A percentile compares a stretch with the other conserved stretches of the same genome.
phyloP scores from a whole-genome alignment of 2,329 filamentous ascomycete genomes.

The Chrysoporthe puriensis region DNA sequence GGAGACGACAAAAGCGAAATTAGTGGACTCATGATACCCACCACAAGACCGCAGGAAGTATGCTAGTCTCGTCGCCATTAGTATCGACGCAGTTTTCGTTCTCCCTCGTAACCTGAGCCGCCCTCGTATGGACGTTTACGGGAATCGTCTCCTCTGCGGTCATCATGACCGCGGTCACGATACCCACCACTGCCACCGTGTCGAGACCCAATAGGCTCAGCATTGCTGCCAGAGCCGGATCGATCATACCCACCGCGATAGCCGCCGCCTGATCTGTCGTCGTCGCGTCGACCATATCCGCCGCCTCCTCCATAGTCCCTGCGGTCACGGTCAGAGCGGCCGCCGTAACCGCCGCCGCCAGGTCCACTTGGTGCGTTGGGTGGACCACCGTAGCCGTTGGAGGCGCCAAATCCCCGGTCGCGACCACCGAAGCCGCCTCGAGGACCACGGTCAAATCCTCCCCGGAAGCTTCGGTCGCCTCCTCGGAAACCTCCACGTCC shows the following conservation, averaged over 20 bases:
- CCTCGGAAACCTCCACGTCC: slow-evolving; percentile 48
- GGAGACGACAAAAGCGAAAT: slow-evolving; percentile 31
- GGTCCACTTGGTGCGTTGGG: slow-evolving; percentile 65
- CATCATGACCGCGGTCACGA: slow-evolving; percentile 53
- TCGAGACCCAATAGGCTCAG: slow-evolving; percentile 30
- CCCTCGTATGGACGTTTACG: slow-evolving; percentile 76
- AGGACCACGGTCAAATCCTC: slow-evolving; percentile 61
- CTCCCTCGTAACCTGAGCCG: slow-evolving; percentile 75
- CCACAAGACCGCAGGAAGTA: slow-evolving; percentile 45
- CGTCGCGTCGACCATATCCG: slow-evolving; percentile 38
- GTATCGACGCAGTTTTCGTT: slow-evolving; percentile 67
- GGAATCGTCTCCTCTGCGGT: slow-evolving; percentile 54
- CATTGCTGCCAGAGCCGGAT: slow-evolving; percentile 59
- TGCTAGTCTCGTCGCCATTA: slow-evolving; percentile 45
- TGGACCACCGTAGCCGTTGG: slow-evolving; percentile 40
- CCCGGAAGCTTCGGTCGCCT: slow-evolving; percentile 45
- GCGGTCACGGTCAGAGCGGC: slow-evolving; percentile 39
- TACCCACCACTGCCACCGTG: slow-evolving; percentile 51
- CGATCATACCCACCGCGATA: slow-evolving; percentile 44
- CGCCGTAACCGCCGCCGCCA: slow-evolving; percentile 52
- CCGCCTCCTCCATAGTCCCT: slow-evolving; percentile 48
- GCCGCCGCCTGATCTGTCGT: slow-evolving; percentile 38
- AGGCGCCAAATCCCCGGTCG: slow-evolving; percentile 55
- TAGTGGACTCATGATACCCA: slow-evolving; percentile 47
- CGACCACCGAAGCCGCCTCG: slow-evolving; percentile 50